Percentiles rank a stretch among this genome's conserved stretches.
phyloP scores from a whole-genome alignment of 2,329 filamentous ascomycete genomes.

The Cladosporium austrohemisphaericum region DNA sequence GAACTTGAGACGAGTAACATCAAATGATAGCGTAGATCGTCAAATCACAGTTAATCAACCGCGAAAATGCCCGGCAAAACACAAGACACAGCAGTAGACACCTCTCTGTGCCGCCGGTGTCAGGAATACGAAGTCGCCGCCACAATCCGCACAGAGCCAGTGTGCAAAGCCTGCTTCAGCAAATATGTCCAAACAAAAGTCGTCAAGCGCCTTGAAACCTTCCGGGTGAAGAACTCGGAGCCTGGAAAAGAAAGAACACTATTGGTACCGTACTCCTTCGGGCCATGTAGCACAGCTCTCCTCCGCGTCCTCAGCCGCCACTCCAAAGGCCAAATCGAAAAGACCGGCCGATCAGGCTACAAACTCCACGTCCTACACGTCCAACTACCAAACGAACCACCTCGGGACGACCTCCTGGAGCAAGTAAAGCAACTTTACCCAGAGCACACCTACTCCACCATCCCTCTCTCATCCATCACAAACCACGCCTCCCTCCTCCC shows the following conservation, averaged over 20 bases:
- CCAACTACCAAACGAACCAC: conserved; percentile 32
- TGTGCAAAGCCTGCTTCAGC: conserved; percentile 70
- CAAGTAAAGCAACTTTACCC: conserved; percentile 59
- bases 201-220: conserved; percentile 70
- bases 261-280: conserved; percentile 77
- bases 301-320: conserved; percentile 72
- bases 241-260: conserved; percentile 52
- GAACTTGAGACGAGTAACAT: neutral
- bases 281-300: conserved; percentile 73
- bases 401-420: conserved; percentile 41
- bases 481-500: neutral
- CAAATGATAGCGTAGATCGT: neutral
- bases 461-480: conserved; percentile 2
- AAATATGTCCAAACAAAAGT: conserved; percentile 75
- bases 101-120: conserved; percentile 54
- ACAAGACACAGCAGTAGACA: conserved; percentile 19
- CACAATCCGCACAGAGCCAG: conserved; percentile 54
- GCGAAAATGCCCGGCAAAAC: neutral
- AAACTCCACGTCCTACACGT: conserved; percentile 57
- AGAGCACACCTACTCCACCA: conserved; percentile 58
- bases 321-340: conserved; percentile 60
- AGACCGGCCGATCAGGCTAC: conserved; percentile 64
- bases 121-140: conserved; percentile 48
- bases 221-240: conserved; percentile 49
- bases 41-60: neutral